Conservation (phyloP, 306 rosid species). For the Rubus parviflorus region DNA sequence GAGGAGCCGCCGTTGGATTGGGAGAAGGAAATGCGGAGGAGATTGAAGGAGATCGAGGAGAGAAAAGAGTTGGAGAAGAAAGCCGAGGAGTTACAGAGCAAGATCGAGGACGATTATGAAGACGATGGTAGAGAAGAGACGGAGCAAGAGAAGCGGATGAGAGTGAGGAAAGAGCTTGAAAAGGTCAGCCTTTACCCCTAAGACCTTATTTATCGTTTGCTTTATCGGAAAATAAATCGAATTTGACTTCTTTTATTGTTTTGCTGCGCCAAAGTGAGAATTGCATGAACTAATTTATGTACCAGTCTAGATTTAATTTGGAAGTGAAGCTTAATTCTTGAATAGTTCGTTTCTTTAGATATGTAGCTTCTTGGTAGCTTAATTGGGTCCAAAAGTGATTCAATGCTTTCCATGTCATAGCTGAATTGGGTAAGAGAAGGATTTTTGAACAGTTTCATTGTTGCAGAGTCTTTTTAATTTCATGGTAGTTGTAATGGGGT, state of each 20-base stretch:
- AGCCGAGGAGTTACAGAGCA: conserved; percentile 83
- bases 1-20: conserved; percentile 54
- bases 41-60: conserved; percentile 82
- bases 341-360: neutral
- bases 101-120: conserved; percentile 34
- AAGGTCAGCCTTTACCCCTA: conserved; percentile 48
- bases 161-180: conserved; percentile 88
- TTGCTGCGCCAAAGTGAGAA: too few species aligned
- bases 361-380: neutral
- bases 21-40: conserved; percentile 77
- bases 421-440: neutral
- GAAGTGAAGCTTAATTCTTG: neutral
- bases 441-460: neutral
- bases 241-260: too few species aligned
- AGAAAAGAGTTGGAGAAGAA: conserved; percentile 81
- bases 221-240: too few species aligned
- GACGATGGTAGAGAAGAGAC: conserved; percentile 53
- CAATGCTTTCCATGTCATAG: neutral
- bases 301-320: neutral
- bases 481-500: neutral
- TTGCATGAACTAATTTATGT: too few species aligned
- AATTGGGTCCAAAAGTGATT: neutral
- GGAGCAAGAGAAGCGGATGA: conserved; percentile 83
- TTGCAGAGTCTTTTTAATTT: neutral
- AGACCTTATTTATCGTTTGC: neutral